phyloP scores from a whole-genome alignment of 2,329 filamentous ascomycete genomes.

The Aspergillus aculeatus region DNA sequence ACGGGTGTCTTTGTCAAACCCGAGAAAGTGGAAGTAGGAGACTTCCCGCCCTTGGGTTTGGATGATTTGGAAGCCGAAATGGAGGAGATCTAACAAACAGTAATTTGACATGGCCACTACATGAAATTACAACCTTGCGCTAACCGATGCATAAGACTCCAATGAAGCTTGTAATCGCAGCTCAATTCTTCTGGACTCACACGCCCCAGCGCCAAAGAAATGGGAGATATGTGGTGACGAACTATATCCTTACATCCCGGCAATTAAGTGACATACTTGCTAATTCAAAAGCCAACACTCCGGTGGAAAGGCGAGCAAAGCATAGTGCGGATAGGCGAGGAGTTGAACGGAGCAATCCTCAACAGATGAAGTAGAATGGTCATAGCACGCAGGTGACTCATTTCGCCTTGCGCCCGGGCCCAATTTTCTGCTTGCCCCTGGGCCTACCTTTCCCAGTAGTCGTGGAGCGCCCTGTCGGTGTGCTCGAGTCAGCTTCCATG shows the following conservation, averaged over 20 bases:
- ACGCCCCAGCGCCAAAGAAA: background rate
- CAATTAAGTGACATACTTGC: constrained; percentile 1
- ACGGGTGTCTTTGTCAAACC: constrained; percentile 63
- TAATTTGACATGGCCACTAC: background rate
- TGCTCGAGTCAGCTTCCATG: constrained; percentile 23
- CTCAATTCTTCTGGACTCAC: background rate
- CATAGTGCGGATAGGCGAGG: background rate
- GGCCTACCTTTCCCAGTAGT: constrained; percentile 28
- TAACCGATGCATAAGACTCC: background rate
- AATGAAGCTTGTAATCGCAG: background rate
- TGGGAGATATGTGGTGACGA: background rate
- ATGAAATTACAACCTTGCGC: background rate
- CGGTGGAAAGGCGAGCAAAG: background rate
- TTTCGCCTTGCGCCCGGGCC: constrained; percentile 5
- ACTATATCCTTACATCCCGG: background rate
- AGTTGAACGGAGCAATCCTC: background rate
- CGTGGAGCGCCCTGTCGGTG: constrained; percentile 16
- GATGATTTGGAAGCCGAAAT: constrained; percentile 56
- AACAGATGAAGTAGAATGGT: background rate
- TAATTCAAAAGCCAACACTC: constrained; percentile 3
- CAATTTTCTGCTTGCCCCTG: constrained; percentile 35
- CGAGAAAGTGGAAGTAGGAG: constrained; percentile 61
- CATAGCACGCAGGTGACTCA: background rate
- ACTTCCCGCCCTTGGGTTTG: constrained; percentile 53
- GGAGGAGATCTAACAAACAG: constrained; percentile 49